Evolutionary conservation across 2,329 filamentous ascomycete species (phyloP), one percentile per base, ranked within the genome.

Genomic region (Xylaria sp.): DNA sequence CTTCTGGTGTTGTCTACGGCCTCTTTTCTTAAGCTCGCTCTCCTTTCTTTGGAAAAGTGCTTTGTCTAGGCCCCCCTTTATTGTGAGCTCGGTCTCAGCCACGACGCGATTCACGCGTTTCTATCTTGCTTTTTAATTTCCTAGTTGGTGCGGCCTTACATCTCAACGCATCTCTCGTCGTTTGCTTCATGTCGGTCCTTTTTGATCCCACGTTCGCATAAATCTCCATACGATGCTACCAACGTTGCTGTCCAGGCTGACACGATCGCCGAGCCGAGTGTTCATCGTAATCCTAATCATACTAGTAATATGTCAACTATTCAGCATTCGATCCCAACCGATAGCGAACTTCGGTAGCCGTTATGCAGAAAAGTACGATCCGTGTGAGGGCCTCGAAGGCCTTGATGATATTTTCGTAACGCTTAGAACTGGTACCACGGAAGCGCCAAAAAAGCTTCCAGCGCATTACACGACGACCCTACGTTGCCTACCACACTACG

Each of bases 361-460:
- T 53, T 20, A 18, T 59, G 62, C 43, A 48, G 48, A 58, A 41
- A 25, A 25, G 12, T 41, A 52, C 58, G 20, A 70, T 2, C 48
- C 66, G 9, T 76, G 75, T 62, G 67, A 69, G 12, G 72, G 72
- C 25, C 75, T 77, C 39, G 69, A 81, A 10, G 82, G 81, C 13
- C 78, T 84, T 25, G 80, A 85, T 3, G 81, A 89, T 73, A 77
- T 89, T 55, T 83, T 89, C 67, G 82, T 89, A 18, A 79, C 88
- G 10, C 79, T 90, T 68, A 85, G 85, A 70, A 89, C 87, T 0
- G 87, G 87, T 61, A 86, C 87, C 18, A 86, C 85, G 8, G 87
- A 89, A 72, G 81, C 86, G 15, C 76, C 80, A 61, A 81, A 84
- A 32, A 87, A 88, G 73, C 81, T 89, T 2, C 85, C 86, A 1